phyloP scores from a whole-genome alignment of 2,329 filamentous ascomycete genomes.

The Nothophaeocryptopus gaeumannii region DNA sequence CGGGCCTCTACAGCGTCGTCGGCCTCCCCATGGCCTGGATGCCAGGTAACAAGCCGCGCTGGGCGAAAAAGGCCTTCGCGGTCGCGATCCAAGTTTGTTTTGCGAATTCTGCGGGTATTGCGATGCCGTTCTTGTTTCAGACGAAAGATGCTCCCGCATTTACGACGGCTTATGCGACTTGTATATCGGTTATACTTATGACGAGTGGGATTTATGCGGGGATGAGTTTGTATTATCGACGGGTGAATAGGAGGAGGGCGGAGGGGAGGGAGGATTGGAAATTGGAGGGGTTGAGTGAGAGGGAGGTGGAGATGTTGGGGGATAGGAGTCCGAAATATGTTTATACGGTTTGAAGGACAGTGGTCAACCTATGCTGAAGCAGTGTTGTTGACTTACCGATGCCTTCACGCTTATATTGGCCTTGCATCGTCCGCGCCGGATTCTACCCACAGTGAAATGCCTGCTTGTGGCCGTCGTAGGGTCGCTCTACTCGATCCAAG shows the following conservation, averaged over 20 bases:
- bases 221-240: constrained; percentile 11
- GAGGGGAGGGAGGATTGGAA: constrained; percentile 15
- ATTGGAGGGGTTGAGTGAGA: constrained; percentile 7
- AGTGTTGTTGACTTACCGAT: too few relatives aligned
- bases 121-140: constrained; percentile 12
- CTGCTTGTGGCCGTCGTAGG: too few relatives aligned
- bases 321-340: constrained; percentile 9
- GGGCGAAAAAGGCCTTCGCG: constrained; percentile 33
- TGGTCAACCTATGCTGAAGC: too few relatives aligned
- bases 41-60: constrained; percentile 32
- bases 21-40: constrained; percentile 32
- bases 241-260: constrained; percentile 6
- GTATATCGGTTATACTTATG: constrained; percentile 17
- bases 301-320: constrained; percentile 8
- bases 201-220: constrained; percentile 13
- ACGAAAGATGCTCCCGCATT: constrained; percentile 9
- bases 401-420: too few relatives aligned
- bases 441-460: too few relatives aligned
- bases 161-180: constrained; percentile 9
- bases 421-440: too few relatives aligned
- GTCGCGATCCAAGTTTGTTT: constrained; percentile 16
- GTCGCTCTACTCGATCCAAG: too few relatives aligned
- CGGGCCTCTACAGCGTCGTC: constrained; percentile 30
- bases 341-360: constrained; percentile 3
- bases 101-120: constrained; percentile 12